Percentiles rank a stretch among this genome's conserved stretches.
These are phyloP conservation scores for Neurospora discreta DNA, from an alignment of 495 filamentous ascomycete genomes.

Conservation along the genomic window DNA sequence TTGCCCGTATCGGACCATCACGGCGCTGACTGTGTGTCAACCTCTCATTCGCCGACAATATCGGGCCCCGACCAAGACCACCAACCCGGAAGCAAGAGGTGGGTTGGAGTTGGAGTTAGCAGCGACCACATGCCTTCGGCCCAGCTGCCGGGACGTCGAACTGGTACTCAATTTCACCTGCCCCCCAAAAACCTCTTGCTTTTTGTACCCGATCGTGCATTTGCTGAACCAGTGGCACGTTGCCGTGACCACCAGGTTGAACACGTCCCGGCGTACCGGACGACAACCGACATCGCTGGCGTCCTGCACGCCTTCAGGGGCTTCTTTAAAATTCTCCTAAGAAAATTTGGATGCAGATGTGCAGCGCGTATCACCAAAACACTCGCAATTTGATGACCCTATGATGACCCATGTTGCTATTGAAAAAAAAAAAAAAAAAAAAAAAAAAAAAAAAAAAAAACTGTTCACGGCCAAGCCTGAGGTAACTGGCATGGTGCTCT, in stretches of 20 bases:
- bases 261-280: not conserved
- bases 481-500: not conserved
- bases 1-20: conserved; percentile 12
- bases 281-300: conserved; percentile 13
- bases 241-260: not conserved
- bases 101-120: not conserved
- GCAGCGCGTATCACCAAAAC: not conserved
- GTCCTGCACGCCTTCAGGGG: conserved; percentile 4
- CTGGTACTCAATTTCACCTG: conserved; percentile 5
- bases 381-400: not conserved
- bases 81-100: conserved; percentile 1
- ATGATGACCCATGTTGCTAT: too few species aligned
- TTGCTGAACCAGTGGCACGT: conserved; percentile 3
- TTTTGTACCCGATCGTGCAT: conserved; percentile 3
- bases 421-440: too few species aligned
- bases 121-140: not conserved
- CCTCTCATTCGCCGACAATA: conserved; percentile 16
- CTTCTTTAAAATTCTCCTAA: conserved; percentile 2
- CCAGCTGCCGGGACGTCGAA: not conserved
- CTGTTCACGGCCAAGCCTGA: not conserved
- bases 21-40: conserved; percentile 24
- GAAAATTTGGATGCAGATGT: not conserved
- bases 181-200: not conserved
- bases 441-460: too few species aligned
- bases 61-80: conserved; percentile 12